These are phyloP conservation scores for Podospora appendiculata DNA, from an alignment of 495 filamentous ascomycete genomes.

Conservation along the genomic window DNA sequence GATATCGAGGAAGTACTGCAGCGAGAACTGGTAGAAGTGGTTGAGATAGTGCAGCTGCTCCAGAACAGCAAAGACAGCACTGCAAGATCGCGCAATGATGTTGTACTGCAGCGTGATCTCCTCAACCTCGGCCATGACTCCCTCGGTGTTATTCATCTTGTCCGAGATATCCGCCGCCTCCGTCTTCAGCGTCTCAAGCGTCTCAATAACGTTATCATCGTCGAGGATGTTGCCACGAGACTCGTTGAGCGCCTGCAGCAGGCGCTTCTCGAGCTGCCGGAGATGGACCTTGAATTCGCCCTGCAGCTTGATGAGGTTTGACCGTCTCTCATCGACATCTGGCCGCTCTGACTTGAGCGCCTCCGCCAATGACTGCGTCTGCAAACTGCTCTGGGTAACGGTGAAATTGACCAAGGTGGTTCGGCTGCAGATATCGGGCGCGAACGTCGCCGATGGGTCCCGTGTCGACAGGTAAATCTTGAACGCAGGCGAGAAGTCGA, in stretches of 20 bases:
- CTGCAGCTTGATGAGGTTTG: constrained; percentile 95
- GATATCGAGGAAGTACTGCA: constrained; percentile 96
- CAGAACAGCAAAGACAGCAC: constrained; percentile 90
- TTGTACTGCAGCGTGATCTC: constrained; percentile 88
- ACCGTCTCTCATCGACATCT: constrained; percentile 93
- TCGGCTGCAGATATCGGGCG: constrained; percentile 96
- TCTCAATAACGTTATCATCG: constrained; percentile 96
- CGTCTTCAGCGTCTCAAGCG: constrained; percentile 93
- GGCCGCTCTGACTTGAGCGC: constrained; percentile 95
- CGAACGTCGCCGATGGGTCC: constrained; percentile 92
- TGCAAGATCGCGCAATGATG: constrained; percentile 87
- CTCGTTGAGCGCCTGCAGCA: constrained; percentile 93
- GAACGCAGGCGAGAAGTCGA: constrained; percentile 97
- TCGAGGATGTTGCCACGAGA: constrained; percentile 97
- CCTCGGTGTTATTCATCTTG: constrained; percentile 95
- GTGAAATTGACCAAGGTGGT: constrained; percentile 99
- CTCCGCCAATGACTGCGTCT: constrained; percentile 94
- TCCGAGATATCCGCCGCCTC: constrained; percentile 91
- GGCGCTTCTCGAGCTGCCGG: constrained; percentile 87
- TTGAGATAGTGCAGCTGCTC: constrained; percentile 98
- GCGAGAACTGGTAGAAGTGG: constrained; percentile 98
- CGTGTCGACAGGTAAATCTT: constrained; percentile 90
- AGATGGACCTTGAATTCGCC: constrained; percentile 98
- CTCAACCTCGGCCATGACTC: constrained; percentile 96
- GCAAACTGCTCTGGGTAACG: constrained; percentile 95